A percentile compares a stretch with the other conserved stretches of the same genome.
Evolutionary conservation across 768 basidiomycete genomes (phyloP).

Genomic region (Mycena belliarum): DNA sequence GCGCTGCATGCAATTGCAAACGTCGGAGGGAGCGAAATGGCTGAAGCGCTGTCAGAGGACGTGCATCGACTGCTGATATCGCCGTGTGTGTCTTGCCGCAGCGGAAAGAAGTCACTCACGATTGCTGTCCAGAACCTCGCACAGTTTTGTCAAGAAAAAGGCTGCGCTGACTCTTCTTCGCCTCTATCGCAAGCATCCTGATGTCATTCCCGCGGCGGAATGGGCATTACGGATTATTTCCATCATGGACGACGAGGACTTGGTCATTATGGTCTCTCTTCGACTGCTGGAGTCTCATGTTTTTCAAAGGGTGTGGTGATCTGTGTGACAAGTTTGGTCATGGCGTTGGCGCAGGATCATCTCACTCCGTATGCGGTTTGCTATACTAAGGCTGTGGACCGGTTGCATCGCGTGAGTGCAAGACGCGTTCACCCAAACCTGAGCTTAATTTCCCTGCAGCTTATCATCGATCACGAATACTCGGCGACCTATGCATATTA

Average conservation of each 20-base stretch:
- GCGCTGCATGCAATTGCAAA: conserved; percentile 98
- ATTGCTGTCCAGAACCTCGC: conserved; percentile 70
- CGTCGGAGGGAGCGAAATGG: conserved; percentile 97
- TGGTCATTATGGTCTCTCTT: too few relatives aligned
- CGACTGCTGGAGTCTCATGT: too few relatives aligned
- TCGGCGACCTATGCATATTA: conserved; percentile 92
- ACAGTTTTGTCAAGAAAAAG: conserved; percentile 97
- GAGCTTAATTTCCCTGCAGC: conserved; percentile 41
- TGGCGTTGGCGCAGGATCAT: conserved; percentile 93
- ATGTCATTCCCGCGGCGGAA: conserved; percentile 89
- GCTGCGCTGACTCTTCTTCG: conserved; percentile 92
- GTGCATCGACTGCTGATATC: conserved; percentile 95
- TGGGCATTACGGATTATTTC: conserved; percentile 96
- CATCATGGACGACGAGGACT: conserved; percentile 91
- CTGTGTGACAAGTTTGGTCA: conserved; percentile 89
- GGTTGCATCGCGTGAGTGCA: conserved; percentile 70
- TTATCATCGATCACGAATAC: conserved; percentile 91
- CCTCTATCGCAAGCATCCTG: conserved; percentile 93
- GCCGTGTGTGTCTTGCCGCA: conserved; percentile 59
- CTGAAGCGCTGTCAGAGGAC: conserved; percentile 89
- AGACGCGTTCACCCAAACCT: not conserved
- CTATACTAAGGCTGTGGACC: conserved; percentile 92
- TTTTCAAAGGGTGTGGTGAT: conserved; percentile 82
- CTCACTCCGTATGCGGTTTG: conserved; percentile 89
- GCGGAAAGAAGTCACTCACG: conserved; percentile 8